Conservation (phyloP, 2,329 filamentous ascomycete species). For the Paracoccidioides brasiliensis region DNA sequence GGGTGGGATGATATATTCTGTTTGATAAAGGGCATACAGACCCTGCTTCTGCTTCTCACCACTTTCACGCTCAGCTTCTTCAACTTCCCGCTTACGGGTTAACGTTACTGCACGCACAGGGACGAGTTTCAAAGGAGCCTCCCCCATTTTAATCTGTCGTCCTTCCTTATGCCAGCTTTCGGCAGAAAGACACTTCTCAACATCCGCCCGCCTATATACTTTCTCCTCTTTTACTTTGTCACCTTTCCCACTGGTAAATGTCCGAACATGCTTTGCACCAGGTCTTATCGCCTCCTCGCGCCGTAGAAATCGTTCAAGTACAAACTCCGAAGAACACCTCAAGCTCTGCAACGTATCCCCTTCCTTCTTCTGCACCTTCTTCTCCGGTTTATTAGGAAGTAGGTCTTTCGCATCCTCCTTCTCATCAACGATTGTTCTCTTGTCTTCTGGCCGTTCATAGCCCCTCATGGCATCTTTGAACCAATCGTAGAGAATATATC, state of each 20-base stretch:
- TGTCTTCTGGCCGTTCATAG: slow-evolving; percentile 45
- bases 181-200: slow-evolving; percentile 74
- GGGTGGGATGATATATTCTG: slow-evolving; percentile 86
- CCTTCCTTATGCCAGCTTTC: slow-evolving; percentile 99
- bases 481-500: slow-evolving; percentile 74
- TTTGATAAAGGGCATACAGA: slow-evolving; percentile 71
- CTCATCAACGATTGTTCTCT: slow-evolving; percentile 59
- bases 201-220: slow-evolving; percentile 66
- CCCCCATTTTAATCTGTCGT: slow-evolving; percentile 56
- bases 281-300: slow-evolving; percentile 78
- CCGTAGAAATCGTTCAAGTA: slow-evolving; percentile 72
- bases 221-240: slow-evolving; percentile 61
- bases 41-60: slow-evolving; percentile 80
- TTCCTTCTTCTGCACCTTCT: slow-evolving; percentile 55
- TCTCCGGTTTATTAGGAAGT: slow-evolving; percentile 56
- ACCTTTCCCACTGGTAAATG: slow-evolving; percentile 64
- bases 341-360: slow-evolving; percentile 78
- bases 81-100: slow-evolving; percentile 74
- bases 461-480: slow-evolving; percentile 67
- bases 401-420: slow-evolving; percentile 68
- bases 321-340: slow-evolving; percentile 73
- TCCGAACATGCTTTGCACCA: slow-evolving; percentile 54
- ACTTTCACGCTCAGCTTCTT: slow-evolving; percentile 65
- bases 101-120: slow-evolving; percentile 84
- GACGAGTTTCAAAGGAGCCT: slow-evolving; percentile 68